Evolutionary conservation across 345 rosid genomes (phyloP).

Genomic region (Heritiera fomes): DNA sequence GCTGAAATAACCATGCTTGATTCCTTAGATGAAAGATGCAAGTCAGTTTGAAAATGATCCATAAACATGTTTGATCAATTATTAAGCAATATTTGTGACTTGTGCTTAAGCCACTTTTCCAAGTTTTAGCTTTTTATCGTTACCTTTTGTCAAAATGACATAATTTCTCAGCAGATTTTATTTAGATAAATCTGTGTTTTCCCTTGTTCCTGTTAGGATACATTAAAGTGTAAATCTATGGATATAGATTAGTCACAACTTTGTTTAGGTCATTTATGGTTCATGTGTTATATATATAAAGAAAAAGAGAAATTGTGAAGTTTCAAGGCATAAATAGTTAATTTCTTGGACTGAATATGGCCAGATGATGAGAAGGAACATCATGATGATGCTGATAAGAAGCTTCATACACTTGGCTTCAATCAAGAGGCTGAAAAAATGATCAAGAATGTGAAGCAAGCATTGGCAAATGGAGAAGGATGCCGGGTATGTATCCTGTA

Average conservation of each 20-base stretch:
- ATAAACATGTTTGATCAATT: background rate
- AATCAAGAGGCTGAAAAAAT: constrained; percentile 77
- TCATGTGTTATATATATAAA: constrained; percentile 6
- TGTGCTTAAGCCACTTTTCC: constrained; percentile 10
- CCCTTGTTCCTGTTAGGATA: background rate
- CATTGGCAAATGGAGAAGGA: constrained; percentile 85
- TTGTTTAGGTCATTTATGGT: background rate
- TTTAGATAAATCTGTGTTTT: background rate
- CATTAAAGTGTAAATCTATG: background rate
- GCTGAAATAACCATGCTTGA: background rate
- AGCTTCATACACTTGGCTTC: constrained; percentile 58
- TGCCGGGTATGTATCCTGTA: constrained; percentile 66
- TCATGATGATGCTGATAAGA: constrained; percentile 52
- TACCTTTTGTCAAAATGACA: background rate
- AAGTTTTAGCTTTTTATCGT: background rate
- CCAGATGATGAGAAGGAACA: constrained; percentile 67
- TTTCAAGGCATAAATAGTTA: background rate
- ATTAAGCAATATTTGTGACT: background rate
- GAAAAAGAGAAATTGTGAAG: background rate
- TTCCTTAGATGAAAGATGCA: background rate
- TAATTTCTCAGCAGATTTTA: background rate
- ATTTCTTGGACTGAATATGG: constrained; percentile 13
- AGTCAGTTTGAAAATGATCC: background rate
- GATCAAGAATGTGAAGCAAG: constrained; percentile 93
- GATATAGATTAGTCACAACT: background rate